Evolutionary conservation across 352 stramenopile genomes (phyloP).

Genomic region (Phytophthora pinifolia): DNA sequence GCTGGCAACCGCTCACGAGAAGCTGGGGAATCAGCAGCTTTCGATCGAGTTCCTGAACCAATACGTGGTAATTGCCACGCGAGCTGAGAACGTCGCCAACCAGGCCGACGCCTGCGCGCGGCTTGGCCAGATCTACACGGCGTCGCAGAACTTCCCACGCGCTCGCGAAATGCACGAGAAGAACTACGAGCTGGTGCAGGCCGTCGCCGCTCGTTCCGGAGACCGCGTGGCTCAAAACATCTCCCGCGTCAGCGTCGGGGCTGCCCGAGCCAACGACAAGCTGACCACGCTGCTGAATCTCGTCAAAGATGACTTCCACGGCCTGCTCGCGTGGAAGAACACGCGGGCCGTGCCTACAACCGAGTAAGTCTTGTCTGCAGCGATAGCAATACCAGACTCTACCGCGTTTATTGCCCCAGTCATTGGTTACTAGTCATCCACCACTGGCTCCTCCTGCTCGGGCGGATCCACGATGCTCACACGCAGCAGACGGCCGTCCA

Average conservation of each 20-base stretch:
- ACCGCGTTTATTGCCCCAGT: conserved; percentile 5
- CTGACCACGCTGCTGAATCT: conserved; percentile 56
- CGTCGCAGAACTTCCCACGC: conserved; percentile 72
- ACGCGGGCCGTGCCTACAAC: conserved; percentile 51
- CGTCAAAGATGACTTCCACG: conserved; percentile 69
- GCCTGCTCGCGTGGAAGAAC: conserved; percentile 81
- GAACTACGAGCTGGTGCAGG: conserved; percentile 85
- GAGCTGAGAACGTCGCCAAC: conserved; percentile 82
- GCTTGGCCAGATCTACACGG: conserved; percentile 86
- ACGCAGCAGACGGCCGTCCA: conserved; percentile 73
- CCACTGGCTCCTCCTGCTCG: conserved; percentile 5
- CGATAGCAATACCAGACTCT: conserved; percentile 11
- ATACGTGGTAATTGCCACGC: conserved; percentile 75
- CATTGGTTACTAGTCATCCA: conserved; percentile 10
- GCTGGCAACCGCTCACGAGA: conserved; percentile 88
- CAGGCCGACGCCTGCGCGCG: conserved; percentile 86
- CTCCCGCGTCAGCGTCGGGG: conserved; percentile 67
- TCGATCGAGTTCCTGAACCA: conserved; percentile 90
- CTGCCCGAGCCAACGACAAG: conserved; percentile 72
- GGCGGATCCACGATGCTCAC: conserved; percentile 75
- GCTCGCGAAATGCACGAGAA: conserved; percentile 90
- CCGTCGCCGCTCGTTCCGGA: conserved; percentile 36
- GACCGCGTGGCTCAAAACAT: conserved; percentile 59
- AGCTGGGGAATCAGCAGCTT: conserved; percentile 72
- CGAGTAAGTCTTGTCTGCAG: conserved; percentile 27